phyloP scores from a whole-genome alignment of 1,284 basidiomycete genomes.

The Rhodotorula sp. region DNA sequence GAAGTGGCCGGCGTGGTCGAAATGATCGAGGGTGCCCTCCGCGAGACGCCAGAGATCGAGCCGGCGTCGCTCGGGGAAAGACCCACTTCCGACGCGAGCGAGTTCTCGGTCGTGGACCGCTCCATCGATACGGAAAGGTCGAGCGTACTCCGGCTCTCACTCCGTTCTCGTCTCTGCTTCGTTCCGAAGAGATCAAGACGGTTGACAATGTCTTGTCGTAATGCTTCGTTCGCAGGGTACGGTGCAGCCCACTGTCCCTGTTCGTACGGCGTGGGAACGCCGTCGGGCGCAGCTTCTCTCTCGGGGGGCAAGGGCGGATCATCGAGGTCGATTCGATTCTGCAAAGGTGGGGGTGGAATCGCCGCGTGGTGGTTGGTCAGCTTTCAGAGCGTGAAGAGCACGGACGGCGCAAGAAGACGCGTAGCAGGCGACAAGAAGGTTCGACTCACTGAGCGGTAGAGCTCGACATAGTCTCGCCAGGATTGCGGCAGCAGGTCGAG shows the following conservation, averaged over 20 bases:
- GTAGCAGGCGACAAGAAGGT: too few species aligned
- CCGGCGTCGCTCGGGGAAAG: background rate
- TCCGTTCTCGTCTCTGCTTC: constrained; percentile 1
- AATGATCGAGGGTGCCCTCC: background rate
- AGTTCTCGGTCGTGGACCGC: background rate
- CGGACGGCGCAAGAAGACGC: too few species aligned
- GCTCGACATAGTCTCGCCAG: constrained; percentile 41
- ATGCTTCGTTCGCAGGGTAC: constrained; percentile 33
- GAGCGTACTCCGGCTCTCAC: constrained; percentile 7
- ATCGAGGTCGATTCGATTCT: constrained; percentile 40
- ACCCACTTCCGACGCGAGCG: background rate
- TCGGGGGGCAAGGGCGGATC: constrained; percentile 40
- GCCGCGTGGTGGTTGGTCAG: background rate
- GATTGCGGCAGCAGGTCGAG: constrained; percentile 40
- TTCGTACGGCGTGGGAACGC: constrained; percentile 32
- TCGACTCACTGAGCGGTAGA: constrained; percentile 39
- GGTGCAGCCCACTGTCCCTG: constrained; percentile 33
- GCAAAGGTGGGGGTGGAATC: background rate
- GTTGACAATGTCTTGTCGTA: constrained; percentile 42
- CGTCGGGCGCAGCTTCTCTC: background rate
- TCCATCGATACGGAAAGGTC: constrained; percentile 11
- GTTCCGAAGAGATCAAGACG: constrained; percentile 41
- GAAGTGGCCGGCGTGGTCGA: background rate
- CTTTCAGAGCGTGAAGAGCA: background rate
- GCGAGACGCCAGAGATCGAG: background rate